A percentile compares a stretch with the other conserved stretches of the same genome.
phyloP scores from a whole-genome alignment of 106 monocot genomes.

The Acorus gramineus region DNA sequence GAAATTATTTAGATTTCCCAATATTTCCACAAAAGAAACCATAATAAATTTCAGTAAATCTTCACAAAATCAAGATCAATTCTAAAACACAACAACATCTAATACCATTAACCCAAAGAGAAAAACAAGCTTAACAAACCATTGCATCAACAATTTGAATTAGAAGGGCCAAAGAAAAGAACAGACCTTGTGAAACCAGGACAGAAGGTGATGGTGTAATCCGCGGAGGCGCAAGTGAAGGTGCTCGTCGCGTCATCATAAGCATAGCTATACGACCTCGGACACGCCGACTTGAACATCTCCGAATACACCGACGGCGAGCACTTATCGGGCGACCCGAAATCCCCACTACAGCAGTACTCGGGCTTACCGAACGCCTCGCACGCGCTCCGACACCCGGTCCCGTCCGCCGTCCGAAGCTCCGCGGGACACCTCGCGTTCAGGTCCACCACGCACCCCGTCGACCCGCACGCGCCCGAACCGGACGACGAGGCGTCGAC shows the following conservation, averaged over 20 bases:
- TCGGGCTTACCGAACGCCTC: slow-evolving; percentile 23
- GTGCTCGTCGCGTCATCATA: slow-evolving; percentile 21
- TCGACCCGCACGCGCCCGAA: slow-evolving; percentile 10
- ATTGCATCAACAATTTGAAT: too few species aligned
- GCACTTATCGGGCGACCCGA: slow-evolving; percentile 12
- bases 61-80: too few species aligned
- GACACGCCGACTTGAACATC: slow-evolving; percentile 25
- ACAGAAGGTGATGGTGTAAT: slow-evolving; percentile 23
- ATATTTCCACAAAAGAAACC: too few species aligned
- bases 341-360: slow-evolving; percentile 23
- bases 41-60: too few species aligned
- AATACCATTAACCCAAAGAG: too few species aligned
- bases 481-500: slow-evolving; percentile 8
- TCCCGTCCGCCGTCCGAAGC: slow-evolving; percentile 8
- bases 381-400: slow-evolving; percentile 13
- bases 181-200: slow-evolving; percentile 12
- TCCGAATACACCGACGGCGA: slow-evolving; percentile 16
- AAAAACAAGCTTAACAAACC: background rate
- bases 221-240: slow-evolving; percentile 14
- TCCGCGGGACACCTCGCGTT: slow-evolving; percentile 27
- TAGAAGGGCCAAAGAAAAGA: background rate
- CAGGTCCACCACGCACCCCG: slow-evolving; percentile 22
- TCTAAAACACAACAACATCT: too few species aligned
- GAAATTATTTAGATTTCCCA: too few species aligned
- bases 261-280: slow-evolving; percentile 20